Evolutionary conservation across 768 basidiomycete genomes (phyloP), one percentile per base, ranked within the genome.

Genomic region (Kwoniella sp.): DNA sequence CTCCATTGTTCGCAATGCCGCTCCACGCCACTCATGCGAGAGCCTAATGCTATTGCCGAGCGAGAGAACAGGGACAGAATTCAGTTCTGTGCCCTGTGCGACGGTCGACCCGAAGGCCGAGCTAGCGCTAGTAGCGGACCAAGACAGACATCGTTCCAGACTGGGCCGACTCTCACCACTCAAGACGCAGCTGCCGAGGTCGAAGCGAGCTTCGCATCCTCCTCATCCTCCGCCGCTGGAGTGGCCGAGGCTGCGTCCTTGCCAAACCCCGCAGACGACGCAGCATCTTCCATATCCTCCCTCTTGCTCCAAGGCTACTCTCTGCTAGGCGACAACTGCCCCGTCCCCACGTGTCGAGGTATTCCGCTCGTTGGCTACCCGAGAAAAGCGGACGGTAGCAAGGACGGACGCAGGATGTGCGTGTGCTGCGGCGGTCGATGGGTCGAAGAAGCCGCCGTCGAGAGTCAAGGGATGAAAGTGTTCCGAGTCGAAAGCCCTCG

Each of bases 281-380:
- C 73, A 8, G 73, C 75, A 13, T 30, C 52, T 3, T 59, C 50
- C 23, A 80, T 79, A 13, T 77, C 74, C 1, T 23, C 51, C 7
- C 66, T 77, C 5, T 65, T 80, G 13, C 60, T 80, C 0, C 74
- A 69, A 60, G 79, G 79, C 3, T 79, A 76, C 45, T 75, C 77
- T 1, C 68, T 80, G 1, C 60, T 80, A 1, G 64, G 66, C 37
- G 61, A 61, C 15, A 76, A 70, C 55, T 80, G 79, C 48, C 74
- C 73, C 13, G 69, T 66, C 22, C 22, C 69, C 20, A 37, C 51
- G 1, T 80, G 79, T 57, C 54, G 61, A 22, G 78, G 76, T 3
- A 73, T 80, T 22, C 79, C 79, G 4, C 71, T 80, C 13, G 75
- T 80, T 25, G 79, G 79, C 2, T 77, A 74, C 56, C 79, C 79